Conservation (phyloP, 345 rosid genomes). For the Diplotaxis tenuifolia region DNA sequence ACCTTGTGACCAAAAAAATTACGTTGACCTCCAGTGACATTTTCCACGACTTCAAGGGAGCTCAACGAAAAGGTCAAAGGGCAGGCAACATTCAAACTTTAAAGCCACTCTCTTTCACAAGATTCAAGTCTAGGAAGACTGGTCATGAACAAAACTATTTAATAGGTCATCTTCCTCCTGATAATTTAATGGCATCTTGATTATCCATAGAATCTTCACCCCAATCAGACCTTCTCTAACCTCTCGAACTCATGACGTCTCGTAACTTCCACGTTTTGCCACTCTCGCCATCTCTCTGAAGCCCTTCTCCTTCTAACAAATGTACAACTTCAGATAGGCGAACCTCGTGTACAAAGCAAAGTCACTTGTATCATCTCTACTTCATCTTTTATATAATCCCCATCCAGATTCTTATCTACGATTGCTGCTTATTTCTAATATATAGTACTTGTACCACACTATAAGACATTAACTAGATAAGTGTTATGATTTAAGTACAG, state of each 20-base stretch:
- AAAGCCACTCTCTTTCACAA: neutral
- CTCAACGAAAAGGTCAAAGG: neutral
- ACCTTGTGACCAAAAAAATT: too few relatives aligned
- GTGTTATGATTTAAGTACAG: slow-evolving; percentile 47
- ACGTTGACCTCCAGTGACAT: neutral
- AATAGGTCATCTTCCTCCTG: slow-evolving; percentile 73
- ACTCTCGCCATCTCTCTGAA: slow-evolving; percentile 97
- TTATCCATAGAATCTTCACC: slow-evolving; percentile 80
- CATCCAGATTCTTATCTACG: slow-evolving; percentile 70
- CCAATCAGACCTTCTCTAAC: slow-evolving; percentile 75
- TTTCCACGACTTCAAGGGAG: neutral
- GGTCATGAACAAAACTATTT: neutral
- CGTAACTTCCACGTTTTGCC: slow-evolving; percentile 83
- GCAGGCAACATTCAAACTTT: neutral
- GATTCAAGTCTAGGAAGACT: slow-evolving; percentile 3
- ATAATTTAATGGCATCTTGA: slow-evolving; percentile 82
- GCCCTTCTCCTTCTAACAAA: slow-evolving; percentile 98
- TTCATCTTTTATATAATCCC: slow-evolving; percentile 54
- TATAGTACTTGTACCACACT: neutral
- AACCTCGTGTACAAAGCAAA: slow-evolving; percentile 78
- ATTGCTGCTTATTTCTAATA: slow-evolving; percentile 47
- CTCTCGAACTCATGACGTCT: slow-evolving; percentile 83
- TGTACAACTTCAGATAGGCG: slow-evolving; percentile 94
- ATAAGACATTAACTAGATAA: neutral
- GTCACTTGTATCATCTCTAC: slow-evolving; percentile 91